A percentile compares a stretch with the other conserved stretches of the same genome.
phyloP scores from a whole-genome alignment of 306 rosid genomes.

The Macrotyloma uniflorum region DNA sequence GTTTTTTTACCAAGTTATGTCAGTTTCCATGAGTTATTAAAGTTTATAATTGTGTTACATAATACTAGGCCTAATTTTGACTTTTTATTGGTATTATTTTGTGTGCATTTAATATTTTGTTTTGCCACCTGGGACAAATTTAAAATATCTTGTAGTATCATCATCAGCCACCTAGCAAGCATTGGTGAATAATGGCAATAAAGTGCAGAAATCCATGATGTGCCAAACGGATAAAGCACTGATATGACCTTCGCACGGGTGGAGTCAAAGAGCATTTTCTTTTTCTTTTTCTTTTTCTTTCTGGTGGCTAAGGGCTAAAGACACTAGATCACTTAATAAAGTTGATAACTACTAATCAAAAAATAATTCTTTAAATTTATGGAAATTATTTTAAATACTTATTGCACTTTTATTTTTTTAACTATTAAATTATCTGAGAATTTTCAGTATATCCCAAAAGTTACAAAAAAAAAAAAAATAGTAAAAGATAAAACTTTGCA shows the following conservation, averaged over 20 bases:
- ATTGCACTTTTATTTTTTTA: no score
- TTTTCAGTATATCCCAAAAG: no score
- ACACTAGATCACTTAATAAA: not conserved
- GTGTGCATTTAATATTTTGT: not conserved
- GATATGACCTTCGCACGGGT: slow-evolving; percentile 13
- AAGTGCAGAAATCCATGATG: not conserved
- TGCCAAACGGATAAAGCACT: not conserved
- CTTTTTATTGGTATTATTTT: not conserved
- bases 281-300: not conserved
- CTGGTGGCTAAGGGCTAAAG: not conserved
- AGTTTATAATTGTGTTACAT: not conserved
- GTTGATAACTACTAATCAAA: not conserved
- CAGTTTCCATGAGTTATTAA: not conserved
- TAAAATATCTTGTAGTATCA: not conserved
- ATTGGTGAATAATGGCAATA: not conserved
- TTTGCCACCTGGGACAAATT: not conserved
- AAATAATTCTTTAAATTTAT: not conserved
- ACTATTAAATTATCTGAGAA: no score
- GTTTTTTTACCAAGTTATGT: not conserved
- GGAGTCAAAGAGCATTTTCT: not conserved
- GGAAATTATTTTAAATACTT: not conserved
- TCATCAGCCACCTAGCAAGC: not conserved
- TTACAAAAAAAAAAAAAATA: no score
- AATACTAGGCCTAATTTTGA: not conserved
- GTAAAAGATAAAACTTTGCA: no score